Evolutionary conservation across 2,329 filamentous ascomycete species (phyloP).

Genomic region (Nothophoma quercina): DNA sequence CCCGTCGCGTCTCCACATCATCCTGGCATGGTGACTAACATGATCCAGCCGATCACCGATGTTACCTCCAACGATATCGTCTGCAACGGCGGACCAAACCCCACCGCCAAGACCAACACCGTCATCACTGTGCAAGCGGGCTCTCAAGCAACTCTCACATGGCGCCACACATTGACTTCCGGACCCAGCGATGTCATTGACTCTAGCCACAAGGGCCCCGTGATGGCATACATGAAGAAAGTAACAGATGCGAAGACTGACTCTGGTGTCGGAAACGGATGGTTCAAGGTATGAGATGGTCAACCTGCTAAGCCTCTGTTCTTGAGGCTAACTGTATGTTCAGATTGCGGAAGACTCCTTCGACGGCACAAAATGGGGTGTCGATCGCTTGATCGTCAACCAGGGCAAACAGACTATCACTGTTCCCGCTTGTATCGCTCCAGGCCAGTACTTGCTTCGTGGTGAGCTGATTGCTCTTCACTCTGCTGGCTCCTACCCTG

Average conservation of each 20-base stretch:
- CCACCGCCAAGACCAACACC: conserved; percentile 42
- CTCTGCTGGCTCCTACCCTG: conserved; percentile 39
- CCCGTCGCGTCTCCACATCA: no score
- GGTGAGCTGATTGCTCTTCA: conserved; percentile 56
- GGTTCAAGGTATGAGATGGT: conserved; percentile 30
- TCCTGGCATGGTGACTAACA: conserved; percentile 38
- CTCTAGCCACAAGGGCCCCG: conserved; percentile 63
- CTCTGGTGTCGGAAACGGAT: conserved; percentile 36
- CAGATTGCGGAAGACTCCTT: conserved; percentile 51
- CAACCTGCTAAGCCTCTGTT: no score
- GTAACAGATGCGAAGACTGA: conserved; percentile 56
- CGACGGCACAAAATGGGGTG: conserved; percentile 45
- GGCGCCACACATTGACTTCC: conserved; percentile 63
- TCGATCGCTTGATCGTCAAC: conserved; percentile 48
- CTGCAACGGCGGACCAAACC: conserved; percentile 66
- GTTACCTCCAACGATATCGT: conserved; percentile 63
- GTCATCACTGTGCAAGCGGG: conserved; percentile 55
- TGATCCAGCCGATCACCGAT: conserved; percentile 58
- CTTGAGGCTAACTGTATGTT: conserved; percentile 29
- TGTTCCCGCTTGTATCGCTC: conserved; percentile 47
- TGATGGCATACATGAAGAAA: conserved; percentile 66
- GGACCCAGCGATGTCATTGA: conserved; percentile 64
- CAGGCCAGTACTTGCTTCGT: conserved; percentile 53
- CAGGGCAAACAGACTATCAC: conserved; percentile 53
- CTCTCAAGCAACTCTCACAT: conserved; percentile 61